Percentiles rank a stretch among this genome's conserved stretches.
Conservation (phyloP, 257 asterid genomes). For the Solanum clarkiae region DNA sequence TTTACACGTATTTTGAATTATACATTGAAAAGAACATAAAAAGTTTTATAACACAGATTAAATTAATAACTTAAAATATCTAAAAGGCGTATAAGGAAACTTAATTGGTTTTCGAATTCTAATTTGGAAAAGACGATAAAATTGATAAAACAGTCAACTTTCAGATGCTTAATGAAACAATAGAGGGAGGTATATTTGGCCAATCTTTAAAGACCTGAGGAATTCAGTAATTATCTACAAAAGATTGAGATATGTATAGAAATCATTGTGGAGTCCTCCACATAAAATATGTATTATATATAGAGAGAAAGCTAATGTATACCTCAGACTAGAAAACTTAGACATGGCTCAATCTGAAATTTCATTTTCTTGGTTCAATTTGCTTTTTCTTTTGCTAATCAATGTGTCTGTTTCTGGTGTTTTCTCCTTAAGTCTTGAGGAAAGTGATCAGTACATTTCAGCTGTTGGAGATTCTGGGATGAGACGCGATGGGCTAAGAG, state of each 20-base stretch:
- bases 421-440: not conserved
- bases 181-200: not conserved
- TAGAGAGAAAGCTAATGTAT: not conserved
- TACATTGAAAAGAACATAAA: too few relatives aligned
- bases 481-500: constrained; percentile 53
- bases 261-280: not conserved
- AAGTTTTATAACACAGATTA: not conserved
- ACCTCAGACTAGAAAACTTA: not conserved
- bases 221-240: not conserved
- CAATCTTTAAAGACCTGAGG: not conserved
- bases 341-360: not conserved
- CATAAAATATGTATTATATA: not conserved
- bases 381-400: constrained; percentile 5
- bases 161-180: not conserved
- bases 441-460: constrained; percentile 20
- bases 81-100: not conserved
- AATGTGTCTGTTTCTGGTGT: constrained; percentile 7
- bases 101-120: not conserved
- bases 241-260: not conserved
- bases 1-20: too few relatives aligned
- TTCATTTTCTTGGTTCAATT: not conserved
- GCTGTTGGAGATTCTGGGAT: constrained; percentile 80
- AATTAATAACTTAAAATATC: not conserved
- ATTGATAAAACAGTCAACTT: not conserved
- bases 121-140: not conserved